Evolutionary conservation across 345 rosid species (phyloP), one percentile per base, ranked within the genome.

Genomic region (Jatropha curcas): DNA sequence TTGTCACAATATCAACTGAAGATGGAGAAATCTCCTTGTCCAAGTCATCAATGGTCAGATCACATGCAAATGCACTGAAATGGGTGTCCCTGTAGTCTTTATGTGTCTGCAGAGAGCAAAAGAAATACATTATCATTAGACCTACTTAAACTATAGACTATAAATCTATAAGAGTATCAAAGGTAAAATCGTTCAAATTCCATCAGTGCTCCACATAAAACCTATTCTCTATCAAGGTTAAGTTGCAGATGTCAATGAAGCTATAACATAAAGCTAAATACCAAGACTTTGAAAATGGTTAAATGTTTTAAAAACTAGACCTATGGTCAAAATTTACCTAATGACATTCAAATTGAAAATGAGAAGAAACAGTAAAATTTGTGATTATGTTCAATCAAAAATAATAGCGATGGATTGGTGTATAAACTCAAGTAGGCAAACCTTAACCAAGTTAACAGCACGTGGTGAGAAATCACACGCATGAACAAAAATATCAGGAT

Each of bases 381-480:
- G 12, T 43, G 28, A 60, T 20, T 6, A 51, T 14, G 25, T 22
- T 35, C 51, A 34, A 48, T 34, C 25, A 67, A 4, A 48, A 6
- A 56, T 31, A 45, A 59, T 45, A 13, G 2, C 2, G 27, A 73
- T 16, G 17, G 17, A 58, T 31, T 20, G 58, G 34, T 48, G 56
- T 4, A 27, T 14, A 56, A 37, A 39, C 10, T 39, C 25, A 37
- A 50, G 61, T 6, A 13, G 68, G 53, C 82, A n/a, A 59, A 92
- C 98, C 98, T 92, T 90, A 67, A 94, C 94, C 85, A 94, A 87
- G 75, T 89, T 74, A 66, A 94, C 87, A 11, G 98, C 98, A 16
- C 91, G 97, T 3, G 84, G 88, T 37, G 95, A 92, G 82, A 94
- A 94, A 83, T 94, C 98, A 65, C 98, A 94, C 4, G 95, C 98